Conservation (phyloP, 1,284 basidiomycete species). For the Ustilago cynodontis region DNA sequence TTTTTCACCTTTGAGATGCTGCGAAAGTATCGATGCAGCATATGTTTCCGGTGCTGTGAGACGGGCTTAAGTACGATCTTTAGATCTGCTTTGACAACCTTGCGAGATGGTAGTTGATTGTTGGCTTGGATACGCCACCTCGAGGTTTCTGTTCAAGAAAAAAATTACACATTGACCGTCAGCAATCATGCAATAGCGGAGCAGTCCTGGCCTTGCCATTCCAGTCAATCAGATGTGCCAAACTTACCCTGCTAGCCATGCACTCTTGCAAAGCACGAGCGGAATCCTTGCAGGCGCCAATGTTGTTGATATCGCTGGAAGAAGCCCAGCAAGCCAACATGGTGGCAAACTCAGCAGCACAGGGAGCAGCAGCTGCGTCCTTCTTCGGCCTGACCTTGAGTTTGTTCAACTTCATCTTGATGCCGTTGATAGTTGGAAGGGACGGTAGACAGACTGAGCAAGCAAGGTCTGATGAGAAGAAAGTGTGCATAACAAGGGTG, state of each 20-base stretch:
- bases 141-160: constrained; percentile 30
- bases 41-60: too few species aligned
- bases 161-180: background rate
- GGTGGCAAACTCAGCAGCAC: constrained; percentile 80
- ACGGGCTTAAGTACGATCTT: too few species aligned
- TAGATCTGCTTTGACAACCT: constrained; percentile 64
- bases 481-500: constrained; percentile 10
- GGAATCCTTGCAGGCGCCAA: constrained; percentile 76
- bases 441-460: background rate
- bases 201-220: too few species aligned
- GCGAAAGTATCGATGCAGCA: background rate
- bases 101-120: constrained; percentile 69
- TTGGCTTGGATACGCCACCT: constrained; percentile 55
- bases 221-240: background rate
- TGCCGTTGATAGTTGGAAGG: background rate
- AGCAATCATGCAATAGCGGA: background rate
- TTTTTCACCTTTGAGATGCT: background rate
- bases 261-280: constrained; percentile 82
- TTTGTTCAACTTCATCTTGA: constrained; percentile 64
- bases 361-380: constrained; percentile 77
- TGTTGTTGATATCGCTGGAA: constrained; percentile 78
- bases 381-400: constrained; percentile 75
- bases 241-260: constrained; percentile 85
- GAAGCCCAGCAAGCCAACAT: constrained; percentile 96
- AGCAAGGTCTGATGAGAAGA: constrained; percentile 18